Conservation (phyloP, 23 red algal genomes). For the Gracilaria gracilis region DNA sequence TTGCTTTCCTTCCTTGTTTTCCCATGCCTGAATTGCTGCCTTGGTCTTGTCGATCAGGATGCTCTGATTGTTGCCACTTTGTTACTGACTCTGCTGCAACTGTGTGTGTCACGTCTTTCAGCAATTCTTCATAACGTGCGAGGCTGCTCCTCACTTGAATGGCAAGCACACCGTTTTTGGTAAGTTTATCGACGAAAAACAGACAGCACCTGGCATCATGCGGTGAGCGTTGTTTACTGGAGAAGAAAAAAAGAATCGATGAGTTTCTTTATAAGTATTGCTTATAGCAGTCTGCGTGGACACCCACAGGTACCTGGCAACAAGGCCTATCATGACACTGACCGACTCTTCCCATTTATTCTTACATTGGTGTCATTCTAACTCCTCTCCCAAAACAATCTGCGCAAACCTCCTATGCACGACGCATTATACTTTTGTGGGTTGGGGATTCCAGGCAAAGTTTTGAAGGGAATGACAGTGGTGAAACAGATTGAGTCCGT, state of each 20-base stretch:
- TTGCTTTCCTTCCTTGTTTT: slow-evolving; percentile 5
- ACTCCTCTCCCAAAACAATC: not conserved
- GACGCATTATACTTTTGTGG: not conserved
- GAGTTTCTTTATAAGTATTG: not conserved
- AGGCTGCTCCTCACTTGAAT: slow-evolving; percentile 60
- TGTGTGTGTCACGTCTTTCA: not conserved
- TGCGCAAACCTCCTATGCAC: not conserved
- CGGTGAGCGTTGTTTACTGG: not conserved
- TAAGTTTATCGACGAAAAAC: not conserved
- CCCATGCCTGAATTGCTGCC: not conserved
- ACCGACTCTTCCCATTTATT: not conserved
- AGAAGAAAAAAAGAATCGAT: not conserved
- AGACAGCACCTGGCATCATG: not conserved
- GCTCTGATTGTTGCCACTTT: not conserved
- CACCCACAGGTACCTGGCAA: not conserved
- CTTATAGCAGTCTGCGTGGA: not conserved
- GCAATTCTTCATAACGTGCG: slow-evolving; percentile 83
- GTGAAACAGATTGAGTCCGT: slow-evolving; percentile 87
- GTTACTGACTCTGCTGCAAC: not conserved
- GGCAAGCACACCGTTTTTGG: slow-evolving; percentile 89
- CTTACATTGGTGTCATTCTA: not conserved
- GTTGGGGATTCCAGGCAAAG: slow-evolving; percentile 51
- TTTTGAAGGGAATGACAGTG: slow-evolving; percentile 92
- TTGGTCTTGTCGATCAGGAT: not conserved
- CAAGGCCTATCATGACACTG: not conserved